Base-by-base conservation (phyloP, 129 eudicot genomes). In the Chrysanthemum lavandulifolium region DNA sequence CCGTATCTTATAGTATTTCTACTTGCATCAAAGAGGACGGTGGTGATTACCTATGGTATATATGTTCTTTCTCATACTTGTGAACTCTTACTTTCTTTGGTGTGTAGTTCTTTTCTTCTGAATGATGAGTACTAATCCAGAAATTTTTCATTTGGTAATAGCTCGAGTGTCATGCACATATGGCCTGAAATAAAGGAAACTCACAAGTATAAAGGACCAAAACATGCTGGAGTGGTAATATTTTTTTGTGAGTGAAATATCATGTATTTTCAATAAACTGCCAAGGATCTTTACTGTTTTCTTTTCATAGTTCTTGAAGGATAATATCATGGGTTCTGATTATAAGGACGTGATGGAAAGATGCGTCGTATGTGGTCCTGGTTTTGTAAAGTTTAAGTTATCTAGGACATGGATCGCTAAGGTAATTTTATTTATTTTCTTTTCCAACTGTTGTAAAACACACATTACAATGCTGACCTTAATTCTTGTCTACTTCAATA, bases 311-410 rank as follows among this genome's bases (percentile, higher is more conserved):
- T 2, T 6, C 57, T 4, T 52, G 6, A 52, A 52, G 57, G 57
- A 52, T 52, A 10, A 10, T 3, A 52, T 52, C 57, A 52, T 12
- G 57, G 57, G 5, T 13, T 52, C 57, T 13, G 57, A 52, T 3
- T 52, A 52, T 14, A 52, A 52, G 6, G 57, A 52, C 57, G 3
- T 52, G 57, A 52, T 52, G 57, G 57, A 52, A 52, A 52, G 18
- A 52, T 52, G 57, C 8, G 57, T 52, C 5, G 57, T 14, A 13
- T 52, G 57, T 52, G 57, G 57, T 52, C 57, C 57, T 13, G 57
- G 57, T 52, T 52, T 52, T 52, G 57, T 52, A 52, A 52, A 52
- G 57, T 52, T 52, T 52, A 52, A 52, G 57, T 52, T 52, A 52
- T 15, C 6, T 1, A 52, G 16, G 57, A 12, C 13, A 36, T 36